Evolutionary conservation across 1,284 basidiomycete genomes (phyloP), one percentile per base, ranked within the genome.

Genomic region (Ganoderma meredithae): DNA sequence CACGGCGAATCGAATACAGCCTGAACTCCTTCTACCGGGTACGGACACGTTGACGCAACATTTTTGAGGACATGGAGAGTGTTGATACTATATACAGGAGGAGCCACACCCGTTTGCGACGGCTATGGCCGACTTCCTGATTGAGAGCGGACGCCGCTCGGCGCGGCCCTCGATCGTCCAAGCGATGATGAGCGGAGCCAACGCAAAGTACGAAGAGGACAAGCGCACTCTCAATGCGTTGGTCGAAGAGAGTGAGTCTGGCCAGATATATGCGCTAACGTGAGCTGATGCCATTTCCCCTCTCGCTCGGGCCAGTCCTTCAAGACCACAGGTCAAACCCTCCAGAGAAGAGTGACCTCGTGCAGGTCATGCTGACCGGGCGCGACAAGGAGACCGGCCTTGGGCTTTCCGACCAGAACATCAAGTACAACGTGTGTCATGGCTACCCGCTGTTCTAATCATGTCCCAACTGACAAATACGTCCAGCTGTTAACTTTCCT

Each of bases 401-500:
- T 61, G 74, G 77, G 1, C 74, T 86, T 40, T 75, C 78, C 0
- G 82, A 84, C 61, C 79, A 83, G 36, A 81, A 80, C 47, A 85
- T 86, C 60, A 78, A 80, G n/a, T 74, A 79, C 63, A 85, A 86
- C 74, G 81, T 83, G 60, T 3, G 79, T 67, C 19, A 9, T 44
- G 6, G 4, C n/a, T 43, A 33, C 27, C 62, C 1, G 2, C 12
- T 3, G 1, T 31, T 36, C 10, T 5, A 43, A 2, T 59, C 58
- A 15, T 22, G n/a, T 6, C 44, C n/a, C 4, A 19, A 15, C 41
- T 49, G 9, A 47, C 2, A 2, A 0, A 40, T n/a, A 15, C 39
- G 13, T 25, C 15, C 49, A 84, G 82, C 79, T 85, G 39, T 74
- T 86, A 13, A 86, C 85, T 0, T 86, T 87, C 79, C 76, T 87